Evolutionary conservation across 2,329 filamentous ascomycete species (phyloP).

Genomic region (Emericellopsis cladophorae): DNA sequence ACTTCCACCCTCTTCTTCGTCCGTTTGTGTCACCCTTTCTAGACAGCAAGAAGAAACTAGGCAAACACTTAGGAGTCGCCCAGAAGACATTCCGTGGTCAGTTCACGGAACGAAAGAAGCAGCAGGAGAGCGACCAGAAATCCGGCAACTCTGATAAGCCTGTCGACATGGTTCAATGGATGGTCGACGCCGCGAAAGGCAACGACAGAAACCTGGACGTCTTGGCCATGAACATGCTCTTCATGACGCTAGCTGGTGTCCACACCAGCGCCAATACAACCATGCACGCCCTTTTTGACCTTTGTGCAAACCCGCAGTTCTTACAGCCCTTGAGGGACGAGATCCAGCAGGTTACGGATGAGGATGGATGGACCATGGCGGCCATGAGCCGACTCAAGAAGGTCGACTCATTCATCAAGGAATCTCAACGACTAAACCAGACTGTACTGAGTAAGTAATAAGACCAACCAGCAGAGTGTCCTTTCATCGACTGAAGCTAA

Average conservation of each 20-base stretch:
- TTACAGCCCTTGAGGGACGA: conserved; percentile 1
- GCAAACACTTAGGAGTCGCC: conserved; percentile 1
- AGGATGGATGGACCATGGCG: conserved; percentile 21
- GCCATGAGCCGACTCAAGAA: conserved; percentile 21
- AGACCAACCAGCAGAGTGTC: not conserved
- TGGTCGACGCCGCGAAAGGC: not conserved
- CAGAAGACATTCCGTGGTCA: conserved; percentile 1
- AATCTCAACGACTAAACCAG: conserved; percentile 6
- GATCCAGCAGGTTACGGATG: conserved; percentile 5
- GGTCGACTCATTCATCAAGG: conserved; percentile 26
- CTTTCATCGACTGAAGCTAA: not conserved
- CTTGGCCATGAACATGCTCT: conserved; percentile 2
- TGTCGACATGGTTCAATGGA: conserved; percentile 3
- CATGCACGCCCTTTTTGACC: conserved; percentile 2
- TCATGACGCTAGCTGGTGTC: conserved; percentile 2
- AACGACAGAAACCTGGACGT: conserved; percentile 1
- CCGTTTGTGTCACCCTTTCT: conserved; percentile 2
- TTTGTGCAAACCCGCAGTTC: conserved; percentile 1
- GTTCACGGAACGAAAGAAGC: conserved; percentile 1
- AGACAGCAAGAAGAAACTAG: conserved; percentile 2
- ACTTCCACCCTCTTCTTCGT: conserved; percentile 5
- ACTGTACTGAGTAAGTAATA: conserved; percentile 3
- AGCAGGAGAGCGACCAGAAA: not conserved
- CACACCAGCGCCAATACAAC: conserved; percentile 2
- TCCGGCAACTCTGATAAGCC: not conserved